Conservation (phyloP, 495 filamentous ascomycete species). For the Penicillium ucsense region DNA sequence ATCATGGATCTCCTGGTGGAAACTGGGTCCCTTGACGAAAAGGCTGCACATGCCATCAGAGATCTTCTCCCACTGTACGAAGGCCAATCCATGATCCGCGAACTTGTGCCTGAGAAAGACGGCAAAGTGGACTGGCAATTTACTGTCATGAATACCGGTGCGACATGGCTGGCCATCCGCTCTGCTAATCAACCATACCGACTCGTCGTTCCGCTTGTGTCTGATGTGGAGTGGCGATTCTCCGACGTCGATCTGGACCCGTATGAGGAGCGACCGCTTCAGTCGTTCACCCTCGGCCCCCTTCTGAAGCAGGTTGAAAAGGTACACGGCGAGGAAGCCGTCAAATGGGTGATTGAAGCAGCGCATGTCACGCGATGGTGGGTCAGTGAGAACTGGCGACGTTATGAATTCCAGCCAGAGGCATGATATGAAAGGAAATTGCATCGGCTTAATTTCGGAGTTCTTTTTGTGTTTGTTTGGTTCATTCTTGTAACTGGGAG, state of each 20-base stretch:
- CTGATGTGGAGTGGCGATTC: constrained; percentile 29
- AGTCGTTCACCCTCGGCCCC: constrained; percentile 17
- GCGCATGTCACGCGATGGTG: constrained; percentile 28
- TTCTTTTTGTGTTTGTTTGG: too few species aligned
- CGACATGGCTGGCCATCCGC: constrained; percentile 23
- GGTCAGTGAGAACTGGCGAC: constrained; percentile 25
- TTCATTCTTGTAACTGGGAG: too few species aligned
- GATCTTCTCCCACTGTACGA: constrained; percentile 34
- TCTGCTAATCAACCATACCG: constrained; percentile 22
- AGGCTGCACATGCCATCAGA: constrained; percentile 14
- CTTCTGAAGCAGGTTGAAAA: constrained; percentile 14
- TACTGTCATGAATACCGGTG: constrained; percentile 34
- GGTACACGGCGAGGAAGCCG: constrained; percentile 21
- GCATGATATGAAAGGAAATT: neutral
- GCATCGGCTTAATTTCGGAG: too few species aligned
- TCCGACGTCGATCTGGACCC: constrained; percentile 27
- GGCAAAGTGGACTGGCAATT: constrained; percentile 29
- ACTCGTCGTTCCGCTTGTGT: constrained; percentile 28
- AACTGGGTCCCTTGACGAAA: constrained; percentile 22
- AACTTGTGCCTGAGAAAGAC: constrained; percentile 10
- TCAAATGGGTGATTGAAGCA: constrained; percentile 30
- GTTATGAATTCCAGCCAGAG: constrained; percentile 21
- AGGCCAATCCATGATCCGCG: constrained; percentile 35
- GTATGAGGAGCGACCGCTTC: constrained; percentile 17
- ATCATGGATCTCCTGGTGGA: constrained; percentile 31